phyloP scores from a whole-genome alignment of 169 alveolate species.

The Hepatocystis sp. region DNA sequence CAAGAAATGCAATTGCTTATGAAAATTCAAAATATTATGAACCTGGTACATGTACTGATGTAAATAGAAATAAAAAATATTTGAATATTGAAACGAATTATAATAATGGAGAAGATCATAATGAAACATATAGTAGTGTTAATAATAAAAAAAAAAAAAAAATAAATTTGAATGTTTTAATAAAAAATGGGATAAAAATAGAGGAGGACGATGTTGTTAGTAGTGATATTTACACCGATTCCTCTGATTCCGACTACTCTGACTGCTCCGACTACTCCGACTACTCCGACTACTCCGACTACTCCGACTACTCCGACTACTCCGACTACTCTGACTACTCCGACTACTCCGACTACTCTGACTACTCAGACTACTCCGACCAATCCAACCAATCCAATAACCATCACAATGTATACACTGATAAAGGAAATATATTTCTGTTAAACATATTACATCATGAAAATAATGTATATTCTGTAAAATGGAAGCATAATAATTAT shows the following conservation, averaged over 20 bases:
- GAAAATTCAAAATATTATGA: constrained; percentile 20
- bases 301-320: too few species aligned
- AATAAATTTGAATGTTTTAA: too few species aligned
- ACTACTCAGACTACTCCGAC: neutral
- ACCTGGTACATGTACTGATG: constrained; percentile 72
- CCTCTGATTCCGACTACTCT: too few species aligned
- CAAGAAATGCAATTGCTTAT: constrained; percentile 24
- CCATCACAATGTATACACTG: constrained; percentile 59
- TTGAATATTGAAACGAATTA: constrained; percentile 16
- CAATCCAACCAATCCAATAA: too few species aligned
- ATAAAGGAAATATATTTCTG: constrained; percentile 26
- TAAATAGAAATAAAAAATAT: constrained; percentile 28
- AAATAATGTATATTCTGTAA: constrained; percentile 39
- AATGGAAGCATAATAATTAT: constrained; percentile 45
- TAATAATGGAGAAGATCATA: constrained; percentile 4
- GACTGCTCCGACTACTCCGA: too few species aligned
- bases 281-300: too few species aligned
- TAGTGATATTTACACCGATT: too few species aligned
- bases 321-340: too few species aligned
- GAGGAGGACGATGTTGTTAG: too few species aligned
- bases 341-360: neutral
- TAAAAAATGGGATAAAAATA: too few species aligned
- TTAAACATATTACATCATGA: constrained; percentile 55
- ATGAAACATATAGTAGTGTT: too few species aligned
- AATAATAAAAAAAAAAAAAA: too few species aligned